Evolutionary conservation across 352 stramenopile species (phyloP).

Genomic region (Pythium folliculosum): DNA sequence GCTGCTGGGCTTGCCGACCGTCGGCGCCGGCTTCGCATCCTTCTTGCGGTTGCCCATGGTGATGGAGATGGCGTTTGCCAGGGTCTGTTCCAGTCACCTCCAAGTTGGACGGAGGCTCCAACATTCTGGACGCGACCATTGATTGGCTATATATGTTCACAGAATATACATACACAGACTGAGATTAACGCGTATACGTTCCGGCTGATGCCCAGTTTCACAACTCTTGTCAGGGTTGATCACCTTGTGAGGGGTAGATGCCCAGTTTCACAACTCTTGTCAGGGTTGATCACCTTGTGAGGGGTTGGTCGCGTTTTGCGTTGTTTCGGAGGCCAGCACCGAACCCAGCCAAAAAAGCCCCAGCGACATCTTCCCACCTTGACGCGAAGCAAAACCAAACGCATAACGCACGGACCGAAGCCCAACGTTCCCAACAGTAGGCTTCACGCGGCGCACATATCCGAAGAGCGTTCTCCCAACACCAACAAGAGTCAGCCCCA

Average conservation of each 20-base stretch:
- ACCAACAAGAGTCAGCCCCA: not conserved
- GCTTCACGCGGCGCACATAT: not conserved
- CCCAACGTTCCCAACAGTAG: not conserved
- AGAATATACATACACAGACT: not conserved
- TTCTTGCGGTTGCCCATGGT: conserved; percentile 23
- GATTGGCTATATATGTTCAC: conserved; percentile 29
- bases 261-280: conserved; percentile 19
- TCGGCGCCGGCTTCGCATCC: conserved; percentile 14
- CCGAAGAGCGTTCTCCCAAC: not conserved
- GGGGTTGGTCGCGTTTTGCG: conserved; percentile 8
- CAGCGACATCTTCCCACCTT: not conserved
- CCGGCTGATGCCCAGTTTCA: conserved; percentile 27
- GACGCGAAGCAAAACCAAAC: not conserved
- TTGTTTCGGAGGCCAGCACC: not conserved
- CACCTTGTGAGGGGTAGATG: conserved; percentile 1
- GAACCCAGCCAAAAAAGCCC: conserved; percentile 1
- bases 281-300: not conserved
- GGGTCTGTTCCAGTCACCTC: not conserved
- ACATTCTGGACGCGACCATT: not conserved
- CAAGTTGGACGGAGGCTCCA: too few species aligned
- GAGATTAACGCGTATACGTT: conserved; percentile 17
- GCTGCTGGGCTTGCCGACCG: conserved; percentile 13
- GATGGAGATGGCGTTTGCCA: not conserved
- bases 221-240: not conserved
- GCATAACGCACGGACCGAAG: not conserved